Evolutionary conservation across 202 grass and related monocot genomes (phyloP).

Genomic region (Panicum virgatum): DNA sequence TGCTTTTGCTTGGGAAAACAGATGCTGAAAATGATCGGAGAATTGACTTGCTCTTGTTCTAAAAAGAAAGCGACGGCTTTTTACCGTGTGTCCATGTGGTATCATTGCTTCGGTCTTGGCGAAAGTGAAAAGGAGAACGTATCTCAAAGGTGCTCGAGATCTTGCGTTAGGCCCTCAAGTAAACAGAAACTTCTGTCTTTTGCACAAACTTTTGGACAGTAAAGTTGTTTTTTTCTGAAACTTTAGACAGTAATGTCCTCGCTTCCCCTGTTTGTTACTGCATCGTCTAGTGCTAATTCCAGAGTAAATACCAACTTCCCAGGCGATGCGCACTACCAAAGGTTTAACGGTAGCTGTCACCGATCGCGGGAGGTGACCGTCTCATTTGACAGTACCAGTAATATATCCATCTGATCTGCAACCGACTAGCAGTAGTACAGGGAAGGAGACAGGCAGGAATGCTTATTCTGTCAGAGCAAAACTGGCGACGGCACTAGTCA

Average conservation of each 20-base stretch:
- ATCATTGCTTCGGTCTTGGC: slow-evolving; percentile 47
- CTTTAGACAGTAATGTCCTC: slow-evolving; percentile 1
- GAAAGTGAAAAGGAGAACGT: slow-evolving; percentile 36
- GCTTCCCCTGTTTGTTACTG: too few relatives aligned
- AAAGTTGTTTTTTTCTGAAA: slow-evolving; percentile 2
- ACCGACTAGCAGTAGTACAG: neutral
- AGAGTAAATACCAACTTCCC: neutral
- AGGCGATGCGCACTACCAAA: neutral
- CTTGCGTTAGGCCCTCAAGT: slow-evolving; percentile 27
- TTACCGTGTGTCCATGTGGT: slow-evolving; percentile 43
- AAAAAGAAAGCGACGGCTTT: slow-evolving; percentile 39
- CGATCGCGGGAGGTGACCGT: neutral
- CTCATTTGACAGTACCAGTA: neutral
- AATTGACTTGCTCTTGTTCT: slow-evolving; percentile 75
- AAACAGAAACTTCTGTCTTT: slow-evolving; percentile 38
- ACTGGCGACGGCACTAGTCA: slow-evolving; percentile 25
- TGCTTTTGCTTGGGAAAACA: slow-evolving; percentile 47
- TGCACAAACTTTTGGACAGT: slow-evolving; percentile 8
- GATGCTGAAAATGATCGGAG: slow-evolving; percentile 48
- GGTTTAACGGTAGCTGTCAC: slow-evolving; percentile 3
- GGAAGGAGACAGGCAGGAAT: slow-evolving; percentile 19
- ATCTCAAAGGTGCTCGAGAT: slow-evolving; percentile 40
- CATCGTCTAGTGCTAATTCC: neutral
- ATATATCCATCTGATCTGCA: neutral
- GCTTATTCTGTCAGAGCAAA: slow-evolving; percentile 40